phyloP scores from a whole-genome alignment of 2,329 filamentous ascomycete species.

The Coniella lustricola region DNA sequence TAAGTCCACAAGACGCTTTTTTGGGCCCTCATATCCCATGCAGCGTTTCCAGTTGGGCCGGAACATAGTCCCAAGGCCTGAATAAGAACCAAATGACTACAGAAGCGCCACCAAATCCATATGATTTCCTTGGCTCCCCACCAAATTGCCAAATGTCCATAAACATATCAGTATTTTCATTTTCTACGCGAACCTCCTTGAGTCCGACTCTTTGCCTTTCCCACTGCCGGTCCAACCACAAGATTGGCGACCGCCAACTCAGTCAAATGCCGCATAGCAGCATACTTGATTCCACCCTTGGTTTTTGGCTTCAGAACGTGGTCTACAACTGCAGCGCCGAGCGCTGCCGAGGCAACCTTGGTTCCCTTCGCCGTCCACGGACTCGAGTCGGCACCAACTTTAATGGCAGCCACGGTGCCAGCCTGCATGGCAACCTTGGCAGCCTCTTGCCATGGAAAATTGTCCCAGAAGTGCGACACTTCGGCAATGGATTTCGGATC shows the following conservation, averaged over 20 bases:
- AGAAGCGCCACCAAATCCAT: too few relatives aligned
- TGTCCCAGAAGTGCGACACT: not conserved
- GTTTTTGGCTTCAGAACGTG: constrained; percentile 20
- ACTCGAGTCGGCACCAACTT: constrained; percentile 16
- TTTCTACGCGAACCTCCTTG: not conserved
- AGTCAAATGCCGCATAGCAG: constrained; percentile 21
- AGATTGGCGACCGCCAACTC: constrained; percentile 20
- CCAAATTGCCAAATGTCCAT: too few relatives aligned
- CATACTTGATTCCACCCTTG: constrained; percentile 21
- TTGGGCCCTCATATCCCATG: too few relatives aligned
- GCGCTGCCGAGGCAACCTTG: constrained; percentile 22
- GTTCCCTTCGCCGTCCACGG: constrained; percentile 21
- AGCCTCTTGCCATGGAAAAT: constrained; percentile 18
- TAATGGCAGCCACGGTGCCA: constrained; percentile 20
- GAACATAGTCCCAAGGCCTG: too few relatives aligned
- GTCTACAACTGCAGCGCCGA: constrained; percentile 24
- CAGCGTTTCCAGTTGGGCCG: too few relatives aligned
- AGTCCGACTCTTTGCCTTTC: not conserved
- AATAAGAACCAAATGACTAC: too few relatives aligned
- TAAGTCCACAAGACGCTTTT: too few relatives aligned
- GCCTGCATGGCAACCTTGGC: constrained; percentile 21
- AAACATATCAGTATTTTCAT: not conserved
- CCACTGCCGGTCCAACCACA: constrained; percentile 18
- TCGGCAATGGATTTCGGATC: not conserved
- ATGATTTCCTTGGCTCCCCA: too few relatives aligned